These are phyloP conservation scores for Monascus purpureus DNA, from an alignment of 495 filamentous ascomycete species.

Conservation along the genomic window DNA sequence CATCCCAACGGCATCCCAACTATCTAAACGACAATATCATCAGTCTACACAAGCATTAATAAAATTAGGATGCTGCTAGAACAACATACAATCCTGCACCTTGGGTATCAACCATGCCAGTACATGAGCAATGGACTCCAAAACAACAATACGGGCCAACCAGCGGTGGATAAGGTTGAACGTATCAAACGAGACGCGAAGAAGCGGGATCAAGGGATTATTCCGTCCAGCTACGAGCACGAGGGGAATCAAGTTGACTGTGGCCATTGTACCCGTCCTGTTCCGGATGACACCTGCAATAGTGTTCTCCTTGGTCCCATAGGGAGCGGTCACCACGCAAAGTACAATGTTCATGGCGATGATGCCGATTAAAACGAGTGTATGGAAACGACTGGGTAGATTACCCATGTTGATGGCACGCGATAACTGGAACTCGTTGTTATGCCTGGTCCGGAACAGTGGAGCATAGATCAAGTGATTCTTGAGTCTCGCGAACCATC, in stretches of 20 bases:
- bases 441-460: slow-evolving; percentile 67
- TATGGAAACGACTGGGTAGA: slow-evolving; percentile 73
- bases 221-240: slow-evolving; percentile 54
- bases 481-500: slow-evolving; percentile 52
- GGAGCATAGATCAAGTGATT: slow-evolving; percentile 74
- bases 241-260: slow-evolving; percentile 68
- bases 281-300: slow-evolving; percentile 49
- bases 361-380: slow-evolving; percentile 54
- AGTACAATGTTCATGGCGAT: slow-evolving; percentile 65
- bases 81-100: slow-evolving; percentile 36
- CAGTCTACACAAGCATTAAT: too few relatives aligned
- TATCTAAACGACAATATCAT: slow-evolving; percentile 20
- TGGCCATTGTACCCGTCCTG: slow-evolving; percentile 59
- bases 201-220: slow-evolving; percentile 50
- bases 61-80: background rate
- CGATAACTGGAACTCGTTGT: slow-evolving; percentile 70
- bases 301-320: slow-evolving; percentile 18
- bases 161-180: slow-evolving; percentile 74
- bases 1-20: slow-evolving; percentile 44
- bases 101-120: slow-evolving; percentile 53
- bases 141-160: slow-evolving; percentile 58
- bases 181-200: slow-evolving; percentile 58
- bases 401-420: slow-evolving; percentile 70
- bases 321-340: slow-evolving; percentile 60
- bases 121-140: slow-evolving; percentile 50